A percentile compares a stretch with the other conserved stretches of the same genome.
Conservation (phyloP, 148 eudicot genomes). For the Heliosperma pusillum region DNA sequence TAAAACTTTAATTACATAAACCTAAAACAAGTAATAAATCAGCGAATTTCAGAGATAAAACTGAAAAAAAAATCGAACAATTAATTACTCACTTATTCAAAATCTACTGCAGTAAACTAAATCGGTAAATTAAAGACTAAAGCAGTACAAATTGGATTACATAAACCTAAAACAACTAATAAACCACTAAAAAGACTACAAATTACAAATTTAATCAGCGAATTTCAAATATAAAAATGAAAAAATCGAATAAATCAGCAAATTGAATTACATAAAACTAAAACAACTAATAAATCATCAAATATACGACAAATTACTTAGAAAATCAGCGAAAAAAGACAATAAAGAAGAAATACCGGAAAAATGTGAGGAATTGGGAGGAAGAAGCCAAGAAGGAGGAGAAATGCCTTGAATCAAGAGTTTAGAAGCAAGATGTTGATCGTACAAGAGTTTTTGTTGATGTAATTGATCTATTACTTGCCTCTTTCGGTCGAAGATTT, state of each 20-base stretch:
- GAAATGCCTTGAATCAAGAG: constrained; percentile 60
- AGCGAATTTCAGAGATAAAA: too few relatives aligned
- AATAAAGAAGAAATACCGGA: constrained; percentile 34
- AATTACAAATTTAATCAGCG: too few relatives aligned
- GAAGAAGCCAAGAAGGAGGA: constrained; percentile 57
- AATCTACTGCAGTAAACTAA: not conserved
- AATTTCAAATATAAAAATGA: too few relatives aligned
- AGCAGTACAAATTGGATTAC: not conserved
- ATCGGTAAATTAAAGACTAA: not conserved
- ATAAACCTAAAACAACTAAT: too few relatives aligned
- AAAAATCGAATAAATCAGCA: too few relatives aligned
- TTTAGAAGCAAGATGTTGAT: constrained; percentile 68
- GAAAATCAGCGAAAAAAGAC: not conserved
- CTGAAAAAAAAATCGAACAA: too few relatives aligned
- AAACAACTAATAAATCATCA: not conserved
- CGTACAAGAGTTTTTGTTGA: constrained; percentile 56
- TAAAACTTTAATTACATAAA: too few relatives aligned
- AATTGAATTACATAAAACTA: not conserved
- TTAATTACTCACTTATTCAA: not conserved
- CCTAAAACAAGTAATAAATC: too few relatives aligned
- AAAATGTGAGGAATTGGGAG: constrained; percentile 33
- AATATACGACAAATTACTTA: not conserved
- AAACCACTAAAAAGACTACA: too few relatives aligned
- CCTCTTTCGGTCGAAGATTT: constrained; percentile 68
- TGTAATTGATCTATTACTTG: constrained; percentile 52